phyloP scores from a whole-genome alignment of 306 rosid genomes.

The Quercus ilex region DNA sequence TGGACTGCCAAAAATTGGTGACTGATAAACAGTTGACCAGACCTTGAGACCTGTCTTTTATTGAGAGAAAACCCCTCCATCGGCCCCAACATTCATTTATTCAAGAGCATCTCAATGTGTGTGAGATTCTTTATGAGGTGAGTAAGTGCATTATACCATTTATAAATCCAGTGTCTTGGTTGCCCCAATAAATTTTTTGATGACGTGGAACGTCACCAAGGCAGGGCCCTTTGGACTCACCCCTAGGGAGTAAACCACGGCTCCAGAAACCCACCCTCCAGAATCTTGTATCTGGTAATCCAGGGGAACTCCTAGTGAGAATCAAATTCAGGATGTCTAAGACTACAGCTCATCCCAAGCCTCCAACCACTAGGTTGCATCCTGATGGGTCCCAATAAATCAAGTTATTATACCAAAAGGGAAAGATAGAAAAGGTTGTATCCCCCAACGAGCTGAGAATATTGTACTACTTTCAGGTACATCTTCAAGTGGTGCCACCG shows the following conservation, averaged over 20 bases:
- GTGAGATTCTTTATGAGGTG: background rate
- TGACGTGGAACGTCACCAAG: too few species aligned
- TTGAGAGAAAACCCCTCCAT: background rate
- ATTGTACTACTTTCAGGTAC: slow-evolving; percentile 48
- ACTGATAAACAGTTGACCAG: background rate
- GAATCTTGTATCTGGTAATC: too few species aligned
- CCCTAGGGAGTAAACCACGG: too few species aligned
- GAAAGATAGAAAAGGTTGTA: background rate
- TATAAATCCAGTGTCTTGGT: slow-evolving; percentile 14
- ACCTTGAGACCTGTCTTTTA: background rate
- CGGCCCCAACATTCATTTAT: background rate
- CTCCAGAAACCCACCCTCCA: too few species aligned
- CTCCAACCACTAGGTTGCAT: too few species aligned
- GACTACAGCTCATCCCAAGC: too few species aligned
- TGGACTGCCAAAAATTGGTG: background rate
- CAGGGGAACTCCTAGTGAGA: too few species aligned
- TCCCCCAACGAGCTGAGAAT: slow-evolving; percentile 27
- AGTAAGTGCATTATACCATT: background rate
- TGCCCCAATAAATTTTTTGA: background rate
- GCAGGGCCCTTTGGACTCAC: too few species aligned
- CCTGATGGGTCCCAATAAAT: too few species aligned
- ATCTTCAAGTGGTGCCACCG: slow-evolving; percentile 60
- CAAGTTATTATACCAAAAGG: background rate
- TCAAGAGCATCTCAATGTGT: slow-evolving; percentile 6
- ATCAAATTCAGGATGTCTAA: too few species aligned